Conservation (phyloP, 306 rosid species). For the Cicer yamashitae region DNA sequence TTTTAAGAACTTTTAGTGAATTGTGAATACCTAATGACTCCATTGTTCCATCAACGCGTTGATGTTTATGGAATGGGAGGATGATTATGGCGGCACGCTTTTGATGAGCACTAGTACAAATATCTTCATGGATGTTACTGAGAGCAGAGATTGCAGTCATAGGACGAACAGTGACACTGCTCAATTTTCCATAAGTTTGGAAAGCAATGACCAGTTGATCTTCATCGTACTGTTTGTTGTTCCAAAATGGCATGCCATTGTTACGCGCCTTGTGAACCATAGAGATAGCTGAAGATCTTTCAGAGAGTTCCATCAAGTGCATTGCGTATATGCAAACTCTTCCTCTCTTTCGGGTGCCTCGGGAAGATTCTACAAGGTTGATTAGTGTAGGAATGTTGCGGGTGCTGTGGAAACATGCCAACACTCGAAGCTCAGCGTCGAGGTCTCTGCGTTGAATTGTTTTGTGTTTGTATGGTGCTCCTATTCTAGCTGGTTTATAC, state of each 20-base stretch:
- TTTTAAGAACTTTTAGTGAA: too few species aligned
- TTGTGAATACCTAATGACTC: slow-evolving; percentile 64
- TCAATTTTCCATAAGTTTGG: slow-evolving; percentile 63
- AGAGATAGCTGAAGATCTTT: slow-evolving; percentile 76
- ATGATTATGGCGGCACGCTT: slow-evolving; percentile 63
- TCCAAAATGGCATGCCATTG: slow-evolving; percentile 79
- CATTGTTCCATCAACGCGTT: slow-evolving; percentile 62
- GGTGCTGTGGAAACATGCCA: slow-evolving; percentile 75
- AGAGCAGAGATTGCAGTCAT: slow-evolving; percentile 76
- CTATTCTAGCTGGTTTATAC: slow-evolving; percentile 71
- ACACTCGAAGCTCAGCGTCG: slow-evolving; percentile 60
- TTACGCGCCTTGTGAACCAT: slow-evolving; percentile 79
- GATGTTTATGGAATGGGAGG: slow-evolving; percentile 74
- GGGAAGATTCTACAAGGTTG: slow-evolving; percentile 68
- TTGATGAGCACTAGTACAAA: slow-evolving; percentile 70
- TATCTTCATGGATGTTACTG: slow-evolving; percentile 63
- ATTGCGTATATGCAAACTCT: slow-evolving; percentile 72
- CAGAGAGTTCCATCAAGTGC: slow-evolving; percentile 83
- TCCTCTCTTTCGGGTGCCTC: slow-evolving; percentile 61
- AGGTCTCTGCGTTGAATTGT: slow-evolving; percentile 53
- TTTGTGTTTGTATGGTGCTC: slow-evolving; percentile 70
- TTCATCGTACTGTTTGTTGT: slow-evolving; percentile 48
- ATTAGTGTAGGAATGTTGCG: slow-evolving; percentile 67
- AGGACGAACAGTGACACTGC: slow-evolving; percentile 63
- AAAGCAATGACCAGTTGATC: slow-evolving; percentile 73